Base-by-base conservation (phyloP, 768 basidiomycete genomes). In the Leccinum broughii region DNA sequence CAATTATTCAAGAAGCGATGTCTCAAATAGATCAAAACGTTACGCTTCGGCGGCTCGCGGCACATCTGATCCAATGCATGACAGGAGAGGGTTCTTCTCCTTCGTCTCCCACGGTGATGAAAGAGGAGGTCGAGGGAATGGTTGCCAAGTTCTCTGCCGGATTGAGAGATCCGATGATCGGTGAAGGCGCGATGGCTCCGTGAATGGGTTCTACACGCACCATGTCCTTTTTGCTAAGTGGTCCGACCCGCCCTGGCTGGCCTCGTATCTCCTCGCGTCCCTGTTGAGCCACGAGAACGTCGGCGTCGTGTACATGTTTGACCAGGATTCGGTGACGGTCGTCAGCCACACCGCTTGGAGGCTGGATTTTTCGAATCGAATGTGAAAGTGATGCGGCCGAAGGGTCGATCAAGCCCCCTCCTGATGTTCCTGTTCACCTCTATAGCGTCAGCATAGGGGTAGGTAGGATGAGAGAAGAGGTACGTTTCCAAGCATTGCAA, bases 341-440 rank as follows among this genome's bases (percentile, higher is more conserved):
- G 74, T 83, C 59, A 74, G 81, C 10, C 80, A 82, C 57, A 78
- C 75, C 52, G 80, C 80, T 9, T 83, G 81, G 83, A 72, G 71
- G 1, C 70, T 84, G 26, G 80, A 83, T 67, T 81, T 85, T 32
- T 32, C 8, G 30, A 32, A 32, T 10, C 30, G 3, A 32, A 32
- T 10, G 30, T 32, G 30, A 34, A 68, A 20, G 80, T 80, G 30
- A 80, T 77, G 3, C 74, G 80, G 28, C 72, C 28, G 28, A 30
- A 30, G 8, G 62, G 39, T 37, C 63, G 2, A 30, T 51, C 48
- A 72, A 72, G 22, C 65, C 77, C 1, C 13, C 34, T 13, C 13
- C 34, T 13, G 34, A 72, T 71, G 15, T 67, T 81, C 58, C 51
- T 80, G 37, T 83, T 80, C 62, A 77, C 75, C 9, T 75, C 74